Evolutionary conservation across 352 stramenopile genomes (phyloP).

Genomic region (Globisporangium middletonii): DNA sequence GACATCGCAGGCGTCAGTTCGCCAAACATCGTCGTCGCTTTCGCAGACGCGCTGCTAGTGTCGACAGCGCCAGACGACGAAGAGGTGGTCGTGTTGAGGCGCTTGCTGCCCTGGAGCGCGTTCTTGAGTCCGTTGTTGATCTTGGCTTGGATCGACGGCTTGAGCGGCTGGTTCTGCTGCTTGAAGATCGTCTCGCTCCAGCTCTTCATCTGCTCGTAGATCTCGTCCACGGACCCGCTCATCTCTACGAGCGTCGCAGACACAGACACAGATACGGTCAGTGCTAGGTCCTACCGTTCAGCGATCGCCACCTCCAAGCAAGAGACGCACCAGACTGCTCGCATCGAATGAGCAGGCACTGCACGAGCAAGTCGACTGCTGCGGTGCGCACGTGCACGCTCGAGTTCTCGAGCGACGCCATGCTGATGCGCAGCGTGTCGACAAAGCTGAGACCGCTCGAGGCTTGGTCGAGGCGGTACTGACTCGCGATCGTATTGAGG

Average conservation of each 20-base stretch:
- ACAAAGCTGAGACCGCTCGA: conserved; percentile 49
- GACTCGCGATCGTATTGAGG: conserved; percentile 65
- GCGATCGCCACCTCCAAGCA: too few relatives aligned
- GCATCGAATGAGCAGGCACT: conserved; percentile 66
- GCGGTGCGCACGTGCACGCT: conserved; percentile 71
- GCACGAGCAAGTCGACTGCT: conserved; percentile 62
- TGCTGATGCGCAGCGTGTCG: conserved; percentile 61
- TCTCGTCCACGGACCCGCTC: conserved; percentile 41
- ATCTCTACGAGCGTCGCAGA: conserved; percentile 28
- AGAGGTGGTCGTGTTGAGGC: conserved; percentile 20
- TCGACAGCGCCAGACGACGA: background rate
- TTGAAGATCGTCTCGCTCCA: conserved; percentile 74
- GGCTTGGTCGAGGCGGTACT: conserved; percentile 66
- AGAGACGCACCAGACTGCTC: conserved; percentile 55
- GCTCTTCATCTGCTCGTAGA: conserved; percentile 70
- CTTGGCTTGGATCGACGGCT: conserved; percentile 73
- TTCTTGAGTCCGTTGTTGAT: conserved; percentile 78
- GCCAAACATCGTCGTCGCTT: conserved; percentile 16
- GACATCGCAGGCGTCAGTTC: conserved; percentile 18
- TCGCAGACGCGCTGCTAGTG: background rate
- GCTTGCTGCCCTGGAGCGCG: conserved; percentile 60
- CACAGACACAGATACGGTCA: background rate
- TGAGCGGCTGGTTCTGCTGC: conserved; percentile 57
- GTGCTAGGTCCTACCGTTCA: background rate
- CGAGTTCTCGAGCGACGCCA: conserved; percentile 56